Percentiles rank a stretch among this genome's conserved stretches.
Conservation (phyloP, 176 grass and related monocot genomes). For the Avena sativa region DNA sequence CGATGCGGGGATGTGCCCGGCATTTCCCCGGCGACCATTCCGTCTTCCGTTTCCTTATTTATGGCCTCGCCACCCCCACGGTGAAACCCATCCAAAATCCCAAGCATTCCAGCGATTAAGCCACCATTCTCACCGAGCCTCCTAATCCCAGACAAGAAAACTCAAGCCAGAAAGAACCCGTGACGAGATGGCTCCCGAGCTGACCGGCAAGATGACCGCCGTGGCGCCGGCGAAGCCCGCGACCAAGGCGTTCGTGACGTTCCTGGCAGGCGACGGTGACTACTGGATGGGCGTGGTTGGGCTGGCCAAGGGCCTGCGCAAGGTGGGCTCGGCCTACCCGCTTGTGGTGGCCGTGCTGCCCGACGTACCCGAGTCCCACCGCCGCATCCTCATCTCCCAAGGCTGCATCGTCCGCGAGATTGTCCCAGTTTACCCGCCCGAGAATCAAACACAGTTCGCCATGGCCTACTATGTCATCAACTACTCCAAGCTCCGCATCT, state of each 20-base stretch:
- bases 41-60: constrained; percentile 47
- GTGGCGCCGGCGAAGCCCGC: constrained; percentile 31
- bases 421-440: constrained; percentile 79
- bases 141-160: neutral
- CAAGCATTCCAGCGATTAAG: constrained; percentile 17
- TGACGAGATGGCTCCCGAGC: constrained; percentile 61
- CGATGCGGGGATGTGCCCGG: neutral
- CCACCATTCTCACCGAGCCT: neutral
- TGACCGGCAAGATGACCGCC: constrained; percentile 40
- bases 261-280: constrained; percentile 81
- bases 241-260: constrained; percentile 72
- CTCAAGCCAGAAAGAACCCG: neutral
- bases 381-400: constrained; percentile 64
- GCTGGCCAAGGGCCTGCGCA: constrained; percentile 79
- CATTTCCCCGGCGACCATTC: neutral
- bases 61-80: constrained; percentile 17
- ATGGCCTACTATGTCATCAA: constrained; percentile 96
- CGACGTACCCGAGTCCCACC: constrained; percentile 81
- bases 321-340: constrained; percentile 62
- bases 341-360: constrained; percentile 80
- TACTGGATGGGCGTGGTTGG: constrained; percentile 88
- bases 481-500: constrained; percentile 98
- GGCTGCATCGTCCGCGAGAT: constrained; percentile 89
- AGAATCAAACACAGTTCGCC: constrained; percentile 92
- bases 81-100: neutral